A percentile compares a stretch with the other conserved stretches of the same genome.
These are phyloP conservation scores for Plasmodium reichenowi DNA, from an alignment of 169 alveolate species.

Conservation along the genomic window DNA sequence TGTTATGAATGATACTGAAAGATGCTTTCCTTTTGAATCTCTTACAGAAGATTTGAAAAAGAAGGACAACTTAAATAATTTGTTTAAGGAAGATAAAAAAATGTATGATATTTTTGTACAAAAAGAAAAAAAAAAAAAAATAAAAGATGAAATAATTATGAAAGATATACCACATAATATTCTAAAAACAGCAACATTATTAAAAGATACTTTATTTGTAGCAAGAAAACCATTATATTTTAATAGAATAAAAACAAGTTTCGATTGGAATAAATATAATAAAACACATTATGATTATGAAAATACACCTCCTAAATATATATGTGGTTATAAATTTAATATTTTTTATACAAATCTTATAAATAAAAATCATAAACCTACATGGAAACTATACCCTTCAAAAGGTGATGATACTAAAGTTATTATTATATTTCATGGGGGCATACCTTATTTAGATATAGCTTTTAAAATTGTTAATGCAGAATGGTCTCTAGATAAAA, in stretches of 20 bases:
- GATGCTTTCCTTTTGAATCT: too few relatives aligned
- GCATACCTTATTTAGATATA: conserved; percentile 97
- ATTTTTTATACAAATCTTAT: conserved; percentile 96
- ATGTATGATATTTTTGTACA: conserved; percentile 77
- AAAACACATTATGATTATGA: conserved; percentile 96
- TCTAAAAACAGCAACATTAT: background rate
- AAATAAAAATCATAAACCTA: conserved; percentile 95
- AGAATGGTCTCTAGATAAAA: conserved; percentile 96
- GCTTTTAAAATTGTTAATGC: conserved; percentile 96
- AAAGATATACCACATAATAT: conserved; percentile 74
- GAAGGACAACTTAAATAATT: conserved; percentile 3
- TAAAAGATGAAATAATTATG: conserved; percentile 88
- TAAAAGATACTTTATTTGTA: background rate
- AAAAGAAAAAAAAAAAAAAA: conserved; percentile 85
- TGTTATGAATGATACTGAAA: background rate
- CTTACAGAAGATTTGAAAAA: background rate
- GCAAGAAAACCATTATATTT: conserved; percentile 93
- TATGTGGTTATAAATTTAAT: conserved; percentile 97
- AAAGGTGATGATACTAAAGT: conserved; percentile 84
- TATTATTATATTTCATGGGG: conserved; percentile 96
- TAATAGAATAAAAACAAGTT: conserved; percentile 95
- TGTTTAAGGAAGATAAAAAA: conserved; percentile 36
- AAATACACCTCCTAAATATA: conserved; percentile 98
- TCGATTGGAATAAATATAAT: conserved; percentile 98
- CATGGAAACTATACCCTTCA: conserved; percentile 92